These are phyloP conservation scores for Austroboletus rostrupii DNA, from an alignment of 1,284 basidiomycete species.

Conservation along the genomic window DNA sequence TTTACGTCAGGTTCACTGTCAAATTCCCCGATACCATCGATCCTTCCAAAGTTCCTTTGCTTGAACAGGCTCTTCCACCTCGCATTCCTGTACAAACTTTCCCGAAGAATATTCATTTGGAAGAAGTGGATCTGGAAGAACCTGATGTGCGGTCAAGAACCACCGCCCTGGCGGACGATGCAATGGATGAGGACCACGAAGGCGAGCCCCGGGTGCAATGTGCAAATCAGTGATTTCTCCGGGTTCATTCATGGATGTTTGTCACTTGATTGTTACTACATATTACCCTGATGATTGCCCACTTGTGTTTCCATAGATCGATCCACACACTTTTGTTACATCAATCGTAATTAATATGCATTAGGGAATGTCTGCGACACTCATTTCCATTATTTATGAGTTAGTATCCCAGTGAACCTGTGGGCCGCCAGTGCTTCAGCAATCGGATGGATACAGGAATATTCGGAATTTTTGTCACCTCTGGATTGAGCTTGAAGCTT, in stretches of 20 bases:
- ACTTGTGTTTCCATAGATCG: slow-evolving; percentile 26
- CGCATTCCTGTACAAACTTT: slow-evolving; percentile 71
- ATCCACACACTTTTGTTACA: slow-evolving; percentile 26
- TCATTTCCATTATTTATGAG: slow-evolving; percentile 2
- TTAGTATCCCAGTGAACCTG: slow-evolving; percentile 29
- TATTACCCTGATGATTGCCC: slow-evolving; percentile 11
- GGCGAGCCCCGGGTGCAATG: slow-evolving; percentile 77
- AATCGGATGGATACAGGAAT: not conserved
- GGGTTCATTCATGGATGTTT: slow-evolving; percentile 13
- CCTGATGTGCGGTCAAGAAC: slow-evolving; percentile 75
- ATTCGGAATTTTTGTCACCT: slow-evolving; percentile 47
- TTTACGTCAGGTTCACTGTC: slow-evolving; percentile 87
- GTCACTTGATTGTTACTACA: slow-evolving; percentile 1
- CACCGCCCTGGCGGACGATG: slow-evolving; percentile 51
- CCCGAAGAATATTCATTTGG: slow-evolving; percentile 65
- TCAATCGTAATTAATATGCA: slow-evolving; percentile 29
- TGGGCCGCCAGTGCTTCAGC: not conserved
- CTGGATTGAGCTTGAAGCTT: slow-evolving; percentile 76
- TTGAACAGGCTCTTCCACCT: slow-evolving; percentile 87
- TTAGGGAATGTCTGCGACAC: slow-evolving; percentile 7
- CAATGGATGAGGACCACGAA: slow-evolving; percentile 86
- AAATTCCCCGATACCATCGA: slow-evolving; percentile 88
- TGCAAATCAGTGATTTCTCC: slow-evolving; percentile 63
- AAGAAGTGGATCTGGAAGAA: slow-evolving; percentile 86
- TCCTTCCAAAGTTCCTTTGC: slow-evolving; percentile 60